Evolutionary conservation across 768 basidiomycete genomes (phyloP).

Genomic region (Amanita exitialis): DNA sequence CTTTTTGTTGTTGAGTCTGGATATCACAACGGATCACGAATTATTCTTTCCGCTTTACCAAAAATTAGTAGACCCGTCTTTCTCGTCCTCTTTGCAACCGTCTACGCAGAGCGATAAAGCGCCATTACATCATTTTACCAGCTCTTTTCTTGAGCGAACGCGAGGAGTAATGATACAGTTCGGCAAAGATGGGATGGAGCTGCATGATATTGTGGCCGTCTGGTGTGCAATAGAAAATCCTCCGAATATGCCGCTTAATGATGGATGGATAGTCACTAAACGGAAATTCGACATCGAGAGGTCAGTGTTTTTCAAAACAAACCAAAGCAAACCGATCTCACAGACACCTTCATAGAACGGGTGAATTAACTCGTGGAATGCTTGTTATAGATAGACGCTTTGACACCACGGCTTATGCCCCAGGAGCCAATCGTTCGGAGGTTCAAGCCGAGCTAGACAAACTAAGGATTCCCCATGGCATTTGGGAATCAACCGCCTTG

Average conservation of each 20-base stretch:
- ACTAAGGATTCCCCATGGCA: constrained; percentile 18
- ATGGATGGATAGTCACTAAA: constrained; percentile 46
- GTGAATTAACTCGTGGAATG: constrained; percentile 82
- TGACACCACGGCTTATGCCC: constrained; percentile 53
- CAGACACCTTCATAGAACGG: constrained; percentile 31
- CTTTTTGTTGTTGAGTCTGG: constrained; percentile 65
- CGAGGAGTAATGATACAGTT: constrained; percentile 69
- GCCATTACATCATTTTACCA: constrained; percentile 68
- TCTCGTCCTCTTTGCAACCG: constrained; percentile 37
- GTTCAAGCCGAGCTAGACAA: constrained; percentile 45
- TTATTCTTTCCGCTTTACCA: constrained; percentile 63
- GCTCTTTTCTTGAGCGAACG: constrained; percentile 66
- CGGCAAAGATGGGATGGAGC: constrained; percentile 79
- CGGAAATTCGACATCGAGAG: constrained; percentile 64
- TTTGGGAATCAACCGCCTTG: constrained; percentile 39
- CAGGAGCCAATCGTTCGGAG: constrained; percentile 54
- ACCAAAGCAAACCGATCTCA: neutral
- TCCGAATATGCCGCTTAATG: constrained; percentile 26
- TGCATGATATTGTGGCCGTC: constrained; percentile 84
- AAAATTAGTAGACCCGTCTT: constrained; percentile 47
- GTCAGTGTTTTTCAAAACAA: constrained; percentile 20
- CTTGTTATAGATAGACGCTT: constrained; percentile 72
- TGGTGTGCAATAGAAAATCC: constrained; percentile 80
- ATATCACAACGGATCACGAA: constrained; percentile 75
- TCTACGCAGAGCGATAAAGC: constrained; percentile 39